phyloP scores from a whole-genome alignment of 192 early-diverging fungal genomes.

The Radiomyces spectabilis region DNA sequence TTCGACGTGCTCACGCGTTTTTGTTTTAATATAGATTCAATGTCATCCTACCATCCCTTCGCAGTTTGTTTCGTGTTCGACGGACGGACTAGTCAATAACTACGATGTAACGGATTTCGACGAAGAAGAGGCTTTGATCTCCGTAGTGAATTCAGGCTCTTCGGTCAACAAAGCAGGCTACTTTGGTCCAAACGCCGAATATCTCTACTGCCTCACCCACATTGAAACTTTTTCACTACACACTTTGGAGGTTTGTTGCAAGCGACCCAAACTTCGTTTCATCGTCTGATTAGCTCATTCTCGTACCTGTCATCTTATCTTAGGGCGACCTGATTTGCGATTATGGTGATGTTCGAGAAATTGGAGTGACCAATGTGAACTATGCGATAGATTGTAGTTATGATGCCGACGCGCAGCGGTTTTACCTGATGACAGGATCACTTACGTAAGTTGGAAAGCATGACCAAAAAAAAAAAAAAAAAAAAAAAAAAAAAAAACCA shows the following conservation, averaged over 20 bases:
- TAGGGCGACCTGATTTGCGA: constrained; percentile 49
- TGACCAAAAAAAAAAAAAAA: background rate
- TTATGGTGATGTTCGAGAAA: constrained; percentile 79
- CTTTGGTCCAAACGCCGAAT: constrained; percentile 88
- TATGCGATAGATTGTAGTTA: constrained; percentile 83
- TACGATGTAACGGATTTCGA: constrained; percentile 63
- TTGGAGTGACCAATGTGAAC: constrained; percentile 50
- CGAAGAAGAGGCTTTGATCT: constrained; percentile 84
- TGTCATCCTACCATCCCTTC: constrained; percentile 48
- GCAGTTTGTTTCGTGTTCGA: constrained; percentile 62
- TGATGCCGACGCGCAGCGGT: constrained; percentile 53
- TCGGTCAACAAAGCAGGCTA: constrained; percentile 83
- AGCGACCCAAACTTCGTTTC: too few relatives aligned
- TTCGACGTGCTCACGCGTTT: too few relatives aligned
- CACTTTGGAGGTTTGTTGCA: constrained; percentile 41
- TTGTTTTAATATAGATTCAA: constrained; percentile 30
- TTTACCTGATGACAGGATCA: constrained; percentile 77
- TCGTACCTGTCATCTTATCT: too few relatives aligned
- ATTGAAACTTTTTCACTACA: constrained; percentile 87
- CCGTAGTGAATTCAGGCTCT: constrained; percentile 74
- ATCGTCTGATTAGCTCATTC: too few relatives aligned
- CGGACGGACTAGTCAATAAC: constrained; percentile 73
- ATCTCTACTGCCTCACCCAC: constrained; percentile 81
- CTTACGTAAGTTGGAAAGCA: constrained; percentile 41
- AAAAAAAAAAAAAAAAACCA: background rate